A percentile compares a stretch with the other conserved stretches of the same genome.
phyloP scores from a whole-genome alignment of 2,329 filamentous ascomycete species.

The Leptographium lundbergii region DNA sequence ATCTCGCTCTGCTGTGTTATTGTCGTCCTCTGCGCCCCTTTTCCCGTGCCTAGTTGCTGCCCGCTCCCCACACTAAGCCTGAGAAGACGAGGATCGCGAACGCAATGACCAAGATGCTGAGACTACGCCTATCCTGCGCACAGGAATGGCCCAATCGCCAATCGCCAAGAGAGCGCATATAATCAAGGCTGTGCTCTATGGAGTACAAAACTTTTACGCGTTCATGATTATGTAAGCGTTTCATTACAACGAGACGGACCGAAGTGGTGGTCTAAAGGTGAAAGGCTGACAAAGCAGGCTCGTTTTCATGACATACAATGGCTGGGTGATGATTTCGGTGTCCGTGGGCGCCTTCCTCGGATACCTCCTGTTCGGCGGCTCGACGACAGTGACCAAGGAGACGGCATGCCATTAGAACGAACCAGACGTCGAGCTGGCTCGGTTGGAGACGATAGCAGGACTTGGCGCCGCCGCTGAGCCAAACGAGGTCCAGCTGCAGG shows the following conservation, averaged over 20 bases:
- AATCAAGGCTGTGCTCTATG: conserved; percentile 75
- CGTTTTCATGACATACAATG: conserved; percentile 99
- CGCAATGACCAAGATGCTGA: conserved; percentile 40
- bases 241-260: neutral
- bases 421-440: neutral
- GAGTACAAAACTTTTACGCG: conserved; percentile 90
- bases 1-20: neutral
- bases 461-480: neutral
- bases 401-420: conserved; percentile 68
- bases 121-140: conserved; percentile 47
- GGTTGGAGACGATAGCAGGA: neutral
- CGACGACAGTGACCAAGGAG: conserved; percentile 62
- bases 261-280: neutral
- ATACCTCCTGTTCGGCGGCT: conserved; percentile 67
- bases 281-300: conserved; percentile 45
- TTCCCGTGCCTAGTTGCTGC: neutral
- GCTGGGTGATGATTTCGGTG: conserved; percentile 90
- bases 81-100: conserved; percentile 4
- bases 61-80: neutral
- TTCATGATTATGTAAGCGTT: conserved; percentile 95
- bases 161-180: conserved; percentile 58
- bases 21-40: neutral
- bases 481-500: too few species aligned
- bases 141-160: conserved; percentile 58
- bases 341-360: conserved; percentile 80